Percentiles rank a stretch among this genome's conserved stretches.
phyloP scores from a whole-genome alignment of 148 eudicot genomes.

The Fagopyrum tataricum region DNA sequence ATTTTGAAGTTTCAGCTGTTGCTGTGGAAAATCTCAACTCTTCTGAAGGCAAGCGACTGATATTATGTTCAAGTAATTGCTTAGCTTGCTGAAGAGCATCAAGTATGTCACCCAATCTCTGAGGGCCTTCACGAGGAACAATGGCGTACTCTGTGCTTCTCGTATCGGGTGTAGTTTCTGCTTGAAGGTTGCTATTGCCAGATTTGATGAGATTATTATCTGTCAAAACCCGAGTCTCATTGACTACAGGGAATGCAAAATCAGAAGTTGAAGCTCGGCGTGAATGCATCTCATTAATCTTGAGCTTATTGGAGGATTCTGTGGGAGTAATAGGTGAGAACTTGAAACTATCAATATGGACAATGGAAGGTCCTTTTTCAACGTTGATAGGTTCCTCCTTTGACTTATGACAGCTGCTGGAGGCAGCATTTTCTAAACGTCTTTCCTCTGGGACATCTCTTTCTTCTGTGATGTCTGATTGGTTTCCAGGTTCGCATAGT shows the following conservation, averaged over 20 bases:
- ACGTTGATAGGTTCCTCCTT: slow-evolving; percentile 13
- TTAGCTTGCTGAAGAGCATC: slow-evolving; percentile 71
- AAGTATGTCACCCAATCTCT: slow-evolving; percentile 38
- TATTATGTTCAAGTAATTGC: slow-evolving; percentile 39
- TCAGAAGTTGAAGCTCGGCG: slow-evolving; percentile 29
- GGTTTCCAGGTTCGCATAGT: slow-evolving; percentile 71
- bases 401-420: slow-evolving; percentile 22
- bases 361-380: slow-evolving; percentile 20
- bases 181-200: slow-evolving; percentile 13
- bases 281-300: slow-evolving; percentile 16
- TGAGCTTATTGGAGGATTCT: slow-evolving; percentile 20
- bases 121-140: slow-evolving; percentile 29
- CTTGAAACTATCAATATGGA: slow-evolving; percentile 28
- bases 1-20: background rate
- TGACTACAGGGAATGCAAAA: slow-evolving; percentile 22
- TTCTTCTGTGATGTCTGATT: slow-evolving; percentile 62
- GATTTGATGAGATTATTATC: slow-evolving; percentile 12
- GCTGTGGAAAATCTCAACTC: slow-evolving; percentile 5
- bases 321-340: slow-evolving; percentile 18
- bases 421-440: slow-evolving; percentile 18
- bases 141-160: slow-evolving; percentile 18
- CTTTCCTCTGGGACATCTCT: slow-evolving; percentile 28
- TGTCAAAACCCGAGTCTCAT: slow-evolving; percentile 14
- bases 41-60: slow-evolving; percentile 22
- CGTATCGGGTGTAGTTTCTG: slow-evolving; percentile 17